A percentile compares a stretch with the other conserved stretches of the same genome.
phyloP scores from a whole-genome alignment of 345 rosid genomes.

The Eucalyptus albens region DNA sequence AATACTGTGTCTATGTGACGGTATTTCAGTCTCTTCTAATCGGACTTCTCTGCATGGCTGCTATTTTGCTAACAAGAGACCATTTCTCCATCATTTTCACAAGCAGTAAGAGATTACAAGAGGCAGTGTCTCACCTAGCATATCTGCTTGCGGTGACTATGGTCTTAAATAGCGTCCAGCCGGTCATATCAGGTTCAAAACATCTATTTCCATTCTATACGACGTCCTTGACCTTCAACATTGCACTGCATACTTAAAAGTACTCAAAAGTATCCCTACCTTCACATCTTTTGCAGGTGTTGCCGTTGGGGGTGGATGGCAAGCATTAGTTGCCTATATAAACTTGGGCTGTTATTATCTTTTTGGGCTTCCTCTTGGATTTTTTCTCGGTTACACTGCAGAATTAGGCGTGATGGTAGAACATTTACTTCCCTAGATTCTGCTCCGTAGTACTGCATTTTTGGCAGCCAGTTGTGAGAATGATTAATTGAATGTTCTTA shows the following conservation, averaged over 20 bases:
- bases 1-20: slow-evolving; percentile 50
- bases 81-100: slow-evolving; percentile 55
- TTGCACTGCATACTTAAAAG: not conserved
- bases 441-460: not conserved
- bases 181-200: slow-evolving; percentile 56
- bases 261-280: not conserved
- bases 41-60: slow-evolving; percentile 52
- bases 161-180: slow-evolving; percentile 83
- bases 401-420: slow-evolving; percentile 54
- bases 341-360: slow-evolving; percentile 63
- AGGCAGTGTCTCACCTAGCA: slow-evolving; percentile 45
- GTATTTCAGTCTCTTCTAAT: slow-evolving; percentile 45
- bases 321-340: slow-evolving; percentile 66
- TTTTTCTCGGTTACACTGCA: slow-evolving; percentile 53
- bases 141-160: slow-evolving; percentile 64
- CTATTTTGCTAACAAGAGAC: slow-evolving; percentile 34
- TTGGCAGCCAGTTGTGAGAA: not conserved
- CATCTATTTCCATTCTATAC: not conserved
- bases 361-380: slow-evolving; percentile 73
- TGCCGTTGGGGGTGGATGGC: slow-evolving; percentile 91
- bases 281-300: slow-evolving; percentile 31
- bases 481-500: not conserved
- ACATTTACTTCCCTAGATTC: not conserved
- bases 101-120: slow-evolving; percentile 31
- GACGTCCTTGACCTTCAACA: not conserved